A percentile compares a stretch with the other conserved stretches of the same genome.
Evolutionary conservation across 2,329 filamentous ascomycete species (phyloP).

Genomic region (Penicillium thymicola): DNA sequence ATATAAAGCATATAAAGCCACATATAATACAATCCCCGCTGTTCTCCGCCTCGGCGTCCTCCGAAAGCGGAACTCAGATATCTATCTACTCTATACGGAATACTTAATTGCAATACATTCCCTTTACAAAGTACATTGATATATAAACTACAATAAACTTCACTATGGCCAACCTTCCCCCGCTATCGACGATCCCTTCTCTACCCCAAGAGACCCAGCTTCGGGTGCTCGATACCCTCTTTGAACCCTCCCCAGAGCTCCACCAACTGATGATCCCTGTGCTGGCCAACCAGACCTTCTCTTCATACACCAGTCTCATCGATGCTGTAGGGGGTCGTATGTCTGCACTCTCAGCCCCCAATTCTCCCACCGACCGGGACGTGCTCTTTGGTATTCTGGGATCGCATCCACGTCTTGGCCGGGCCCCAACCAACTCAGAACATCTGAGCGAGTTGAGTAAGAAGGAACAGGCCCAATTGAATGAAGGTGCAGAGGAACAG

Average conservation of each 20-base stretch:
- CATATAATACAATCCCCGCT: slow-evolving; percentile 1
- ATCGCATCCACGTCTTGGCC: slow-evolving; percentile 79
- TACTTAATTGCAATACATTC: slow-evolving; percentile 1
- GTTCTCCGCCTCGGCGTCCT: slow-evolving; percentile 19
- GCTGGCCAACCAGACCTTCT: slow-evolving; percentile 59
- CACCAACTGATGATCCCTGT: slow-evolving; percentile 68
- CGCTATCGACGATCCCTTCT: slow-evolving; percentile 54
- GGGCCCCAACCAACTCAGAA: slow-evolving; percentile 55
- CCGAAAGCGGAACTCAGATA: slow-evolving; percentile 13
- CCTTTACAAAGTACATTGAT: not conserved
- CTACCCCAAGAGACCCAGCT: slow-evolving; percentile 55
- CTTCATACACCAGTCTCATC: slow-evolving; percentile 68
- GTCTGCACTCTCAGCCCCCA: slow-evolving; percentile 54
- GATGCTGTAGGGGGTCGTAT: slow-evolving; percentile 63
- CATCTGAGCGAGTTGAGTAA: slow-evolving; percentile 66
- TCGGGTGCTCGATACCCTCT: slow-evolving; percentile 68
- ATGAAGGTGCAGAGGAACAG: slow-evolving; percentile 49
- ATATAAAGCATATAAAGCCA: too few relatives aligned
- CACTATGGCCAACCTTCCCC: slow-evolving; percentile 51
- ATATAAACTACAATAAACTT: not conserved
- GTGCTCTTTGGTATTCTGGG: slow-evolving; percentile 70
- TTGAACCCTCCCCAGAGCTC: slow-evolving; percentile 75
- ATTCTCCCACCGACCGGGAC: slow-evolving; percentile 49
- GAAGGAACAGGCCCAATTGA: slow-evolving; percentile 77
- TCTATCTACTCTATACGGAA: too few relatives aligned